phyloP scores from a whole-genome alignment of 2,329 filamentous ascomycete genomes.

The Purpureocillium takamizusanense region DNA sequence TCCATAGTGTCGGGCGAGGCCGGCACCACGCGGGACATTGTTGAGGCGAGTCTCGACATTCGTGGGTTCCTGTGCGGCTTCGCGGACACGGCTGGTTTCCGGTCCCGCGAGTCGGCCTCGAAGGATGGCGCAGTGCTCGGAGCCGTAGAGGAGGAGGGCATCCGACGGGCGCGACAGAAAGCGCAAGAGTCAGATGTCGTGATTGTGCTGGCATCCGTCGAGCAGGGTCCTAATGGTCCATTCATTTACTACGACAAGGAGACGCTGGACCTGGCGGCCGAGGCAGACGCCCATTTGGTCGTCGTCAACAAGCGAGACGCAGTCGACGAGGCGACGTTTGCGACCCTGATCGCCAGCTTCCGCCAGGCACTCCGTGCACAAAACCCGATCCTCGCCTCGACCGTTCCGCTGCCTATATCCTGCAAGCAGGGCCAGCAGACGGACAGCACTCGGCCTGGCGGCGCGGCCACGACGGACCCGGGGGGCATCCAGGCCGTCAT shows the following conservation, averaged over 20 bases:
- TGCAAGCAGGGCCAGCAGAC: conserved; percentile 51
- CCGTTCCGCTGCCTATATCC: conserved; percentile 48
- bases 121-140: conserved; percentile 41
- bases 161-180: conserved; percentile 72
- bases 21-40: conserved; percentile 87
- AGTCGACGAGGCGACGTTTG: conserved; percentile 24
- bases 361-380: conserved; percentile 9
- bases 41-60: conserved; percentile 85
- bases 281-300: conserved; percentile 40
- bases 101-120: conserved; percentile 29
- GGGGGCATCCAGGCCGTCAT: conserved; percentile 64
- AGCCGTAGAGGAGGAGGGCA: conserved; percentile 78
- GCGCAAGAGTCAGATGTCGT: conserved; percentile 80
- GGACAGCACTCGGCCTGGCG: no score
- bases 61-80: conserved; percentile 88
- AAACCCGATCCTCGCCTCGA: conserved; percentile 20
- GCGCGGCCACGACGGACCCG: conserved; percentile 40
- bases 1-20: conserved; percentile 92
- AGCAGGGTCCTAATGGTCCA: conserved; percentile 30
- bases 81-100: conserved; percentile 87
- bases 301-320: conserved; percentile 56
- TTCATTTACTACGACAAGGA: conserved; percentile 45
- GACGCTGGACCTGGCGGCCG: conserved; percentile 42
- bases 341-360: conserved; percentile 31
- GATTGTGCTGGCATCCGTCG: conserved; percentile 70